These are phyloP conservation scores for Cladosporium sphaerospermum DNA, from an alignment of 2,329 filamentous ascomycete genomes.

Conservation along the genomic window DNA sequence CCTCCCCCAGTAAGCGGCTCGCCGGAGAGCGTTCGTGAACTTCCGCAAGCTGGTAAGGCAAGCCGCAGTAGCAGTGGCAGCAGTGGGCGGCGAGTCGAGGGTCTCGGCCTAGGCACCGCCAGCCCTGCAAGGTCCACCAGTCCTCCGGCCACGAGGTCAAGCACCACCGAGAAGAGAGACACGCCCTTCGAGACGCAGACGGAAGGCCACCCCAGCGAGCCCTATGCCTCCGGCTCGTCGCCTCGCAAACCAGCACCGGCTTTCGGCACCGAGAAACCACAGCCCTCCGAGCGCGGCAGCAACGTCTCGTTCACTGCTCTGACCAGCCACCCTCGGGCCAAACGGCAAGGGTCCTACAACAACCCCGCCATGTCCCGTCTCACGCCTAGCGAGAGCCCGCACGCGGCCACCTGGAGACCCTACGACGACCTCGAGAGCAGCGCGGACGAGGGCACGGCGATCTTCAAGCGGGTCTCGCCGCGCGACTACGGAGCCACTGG, in stretches of 20 bases:
- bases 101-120: not conserved
- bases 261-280: not conserved
- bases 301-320: slow-evolving; percentile 21
- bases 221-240: slow-evolving; percentile 15
- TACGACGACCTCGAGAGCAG: slow-evolving; percentile 28
- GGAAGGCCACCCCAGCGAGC: slow-evolving; percentile 16
- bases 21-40: not conserved
- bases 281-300: slow-evolving; percentile 4
- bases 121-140: not conserved
- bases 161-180: not conserved
- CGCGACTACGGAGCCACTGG: not conserved
- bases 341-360: slow-evolving; percentile 15
- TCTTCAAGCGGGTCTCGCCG: slow-evolving; percentile 23
- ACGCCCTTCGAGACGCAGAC: slow-evolving; percentile 5
- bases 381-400: slow-evolving; percentile 14
- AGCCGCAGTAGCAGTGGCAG: slow-evolving; percentile 3
- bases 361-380: slow-evolving; percentile 9
- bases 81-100: slow-evolving; percentile 4
- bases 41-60: not conserved
- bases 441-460: slow-evolving; percentile 38
- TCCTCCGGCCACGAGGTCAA: not conserved
- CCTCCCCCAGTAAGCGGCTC: slow-evolving; percentile 11
- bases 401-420: not conserved
- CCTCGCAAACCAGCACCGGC: slow-evolving; percentile 8
- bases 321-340: slow-evolving; percentile 8